Evolutionary conservation across 768 basidiomycete genomes (phyloP), one percentile per base, ranked within the genome.

Genomic region (Thelephora ganbajun): DNA sequence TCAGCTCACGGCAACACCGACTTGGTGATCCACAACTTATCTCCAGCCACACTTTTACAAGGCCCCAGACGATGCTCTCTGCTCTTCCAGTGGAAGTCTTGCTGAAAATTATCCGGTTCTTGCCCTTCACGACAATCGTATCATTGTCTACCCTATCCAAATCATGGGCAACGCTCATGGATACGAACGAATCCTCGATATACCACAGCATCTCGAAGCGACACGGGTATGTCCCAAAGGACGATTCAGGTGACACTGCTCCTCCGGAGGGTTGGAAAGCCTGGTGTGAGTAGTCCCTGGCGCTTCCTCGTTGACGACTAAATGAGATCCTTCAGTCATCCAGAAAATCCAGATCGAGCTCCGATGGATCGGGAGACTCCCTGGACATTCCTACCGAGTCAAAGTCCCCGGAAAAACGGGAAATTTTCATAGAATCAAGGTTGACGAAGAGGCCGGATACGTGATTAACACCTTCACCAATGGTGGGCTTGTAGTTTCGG

Each of bases 401-500:
- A n/a, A n/a, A n/a, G n/a, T n/a, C n/a, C n/a, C n/a, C n/a, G n/a
- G n/a, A n/a, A n/a, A n/a, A n/a, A n/a, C n/a, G 18, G 51, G 53
- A 20, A 55, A 58, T 3, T 76, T 83, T 0, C 83, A 88, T 61
- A 76, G 83, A 6, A 77, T 88, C 63, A 89, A 89, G 62, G 71
- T 83, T 18, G 87, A 90, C 48, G 76, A 83, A 54, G 61, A 67
- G 30, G 68, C 66, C 9, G 74, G 76, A 2, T 67, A 80, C 19
- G 63, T 81, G 44, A 73, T 88, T 35, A 71, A 72, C 2, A 85
- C 83, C 0, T 66, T 66, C 37, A 58, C 59, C 5, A 49, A 51
- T 9, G 83, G 83, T 0, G 82, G 83, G 0, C 54, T 89, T 7
- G 52, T 55, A 0, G 83, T 88, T 0, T 67, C 67, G 7, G 77